Evolutionary conservation across 306 rosid genomes (phyloP), one percentile per base, ranked within the genome.

Genomic region (Geum urbanum): DNA sequence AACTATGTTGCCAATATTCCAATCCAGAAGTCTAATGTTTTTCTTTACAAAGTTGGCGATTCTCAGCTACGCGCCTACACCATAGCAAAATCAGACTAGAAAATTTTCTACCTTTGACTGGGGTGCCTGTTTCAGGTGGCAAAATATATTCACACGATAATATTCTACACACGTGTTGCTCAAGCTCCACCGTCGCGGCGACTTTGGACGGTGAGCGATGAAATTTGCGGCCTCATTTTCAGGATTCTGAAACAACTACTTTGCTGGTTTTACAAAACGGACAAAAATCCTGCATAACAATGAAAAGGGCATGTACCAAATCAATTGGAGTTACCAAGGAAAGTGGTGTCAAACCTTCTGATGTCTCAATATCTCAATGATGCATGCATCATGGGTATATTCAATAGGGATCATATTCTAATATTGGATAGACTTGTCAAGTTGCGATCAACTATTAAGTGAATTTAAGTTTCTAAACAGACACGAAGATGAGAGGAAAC

Each of bases 291-390:
- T 52, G 72, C 72, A 51, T 24, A 9, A 39, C 6, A 37, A 53
- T 69, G 59, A 70, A 71, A 41, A 40, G 53, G 63, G 22, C 39
- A 41, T 43, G 48, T 40, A 69, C 40, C 55, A 48, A 51, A 45
- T 32, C 37, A 65, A 13, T 24, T 8, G 66, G 46, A 44, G 6
- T 70, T 43, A 4, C 14, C 27, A 6, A 58, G 35, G 35, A 57
- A 27, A 44, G 20, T 52, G n/a, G 46, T 55, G 48, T 5, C 63
- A 19, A 69, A 54, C 9, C 52, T 53, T 39, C 20, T 8, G 9
- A 54, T 20, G 73, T 50, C 47, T 16, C 16, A 11, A 50, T 9
- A 60, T 35, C 6, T 32, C 63, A 32, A 27, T 32, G 2, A 58
- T 58, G 43, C 7, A 60, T 5, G 67, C 50, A 10, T n/a, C 49